A percentile compares a stretch with the other conserved stretches of the same genome.
Conservation (phyloP, 2,329 filamentous ascomycete genomes). For the Colletotrichum liaoningense region DNA sequence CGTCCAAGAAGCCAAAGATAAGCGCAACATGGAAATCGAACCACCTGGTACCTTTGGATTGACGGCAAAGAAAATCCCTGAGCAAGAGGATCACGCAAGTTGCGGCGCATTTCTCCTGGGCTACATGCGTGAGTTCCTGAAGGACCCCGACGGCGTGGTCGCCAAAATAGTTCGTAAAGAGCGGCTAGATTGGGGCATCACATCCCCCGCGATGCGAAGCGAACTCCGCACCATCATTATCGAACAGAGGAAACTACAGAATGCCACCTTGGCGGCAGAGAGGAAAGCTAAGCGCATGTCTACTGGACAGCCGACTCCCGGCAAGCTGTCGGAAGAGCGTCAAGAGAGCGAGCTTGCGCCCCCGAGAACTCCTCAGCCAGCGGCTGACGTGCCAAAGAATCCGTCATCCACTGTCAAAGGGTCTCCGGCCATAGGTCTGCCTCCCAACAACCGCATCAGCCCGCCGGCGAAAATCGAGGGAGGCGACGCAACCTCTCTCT, state of each 20-base stretch:
- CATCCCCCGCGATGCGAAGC: slow-evolving; percentile 69
- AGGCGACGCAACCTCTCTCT: not conserved
- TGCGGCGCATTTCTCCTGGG: slow-evolving; percentile 89
- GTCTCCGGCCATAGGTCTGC: not conserved
- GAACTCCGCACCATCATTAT: slow-evolving; percentile 76
- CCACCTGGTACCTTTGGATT: slow-evolving; percentile 57
- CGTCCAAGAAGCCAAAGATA: slow-evolving; percentile 74
- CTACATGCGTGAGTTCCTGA: slow-evolving; percentile 86
- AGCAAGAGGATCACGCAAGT: slow-evolving; percentile 86
- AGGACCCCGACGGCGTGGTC: slow-evolving; percentile 78
- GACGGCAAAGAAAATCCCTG: slow-evolving; percentile 80
- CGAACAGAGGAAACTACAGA: slow-evolving; percentile 69
- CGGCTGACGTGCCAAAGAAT: slow-evolving; percentile 34
- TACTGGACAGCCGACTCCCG: slow-evolving; percentile 40
- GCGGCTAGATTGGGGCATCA: slow-evolving; percentile 61
- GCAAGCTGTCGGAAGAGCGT: slow-evolving; percentile 2
- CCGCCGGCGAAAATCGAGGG: not conserved
- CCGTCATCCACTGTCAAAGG: slow-evolving; percentile 31
- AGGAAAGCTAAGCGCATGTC: slow-evolving; percentile 48
- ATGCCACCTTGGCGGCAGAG: slow-evolving; percentile 51
- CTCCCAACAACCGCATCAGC: not conserved
- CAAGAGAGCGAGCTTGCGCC: not conserved
- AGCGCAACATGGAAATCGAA: slow-evolving; percentile 60
- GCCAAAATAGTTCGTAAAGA: slow-evolving; percentile 73
- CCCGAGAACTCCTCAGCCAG: slow-evolving; percentile 18